phyloP scores from a whole-genome alignment of 192 early-diverging fungal species.

The Backusella parvicylindrica region DNA sequence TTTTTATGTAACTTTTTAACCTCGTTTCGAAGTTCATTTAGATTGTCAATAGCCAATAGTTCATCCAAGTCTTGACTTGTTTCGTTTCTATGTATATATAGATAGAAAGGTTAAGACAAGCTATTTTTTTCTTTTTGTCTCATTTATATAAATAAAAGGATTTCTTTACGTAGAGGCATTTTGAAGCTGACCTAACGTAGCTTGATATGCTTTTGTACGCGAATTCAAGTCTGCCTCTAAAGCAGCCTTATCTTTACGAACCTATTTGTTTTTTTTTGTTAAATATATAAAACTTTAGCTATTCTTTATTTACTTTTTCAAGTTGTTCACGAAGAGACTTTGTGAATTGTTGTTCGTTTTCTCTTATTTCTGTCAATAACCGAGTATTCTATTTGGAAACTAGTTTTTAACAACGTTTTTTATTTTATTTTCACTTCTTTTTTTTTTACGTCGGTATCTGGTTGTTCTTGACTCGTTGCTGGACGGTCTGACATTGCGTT shows the following conservation, averaged over 20 bases:
- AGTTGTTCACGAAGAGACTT: slow-evolving; percentile 23
- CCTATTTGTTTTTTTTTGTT: slow-evolving; percentile 9
- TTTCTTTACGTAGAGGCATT: background rate
- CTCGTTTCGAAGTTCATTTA: background rate
- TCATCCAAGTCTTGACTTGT: background rate
- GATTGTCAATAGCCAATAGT: background rate
- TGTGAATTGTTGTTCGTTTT: slow-evolving; percentile 21
- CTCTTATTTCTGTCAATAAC: slow-evolving; percentile 16
- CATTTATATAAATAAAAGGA: background rate
- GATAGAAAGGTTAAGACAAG: no score
- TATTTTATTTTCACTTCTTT: background rate
- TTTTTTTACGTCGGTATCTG: background rate
- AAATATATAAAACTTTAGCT: background rate
- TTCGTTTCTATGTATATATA: background rate
- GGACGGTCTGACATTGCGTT: background rate
- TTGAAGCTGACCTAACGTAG: slow-evolving; percentile 21
- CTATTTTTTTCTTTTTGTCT: no score
- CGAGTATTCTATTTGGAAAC: background rate
- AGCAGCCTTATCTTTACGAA: slow-evolving; percentile 30
- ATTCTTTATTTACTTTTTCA: slow-evolving; percentile 30
- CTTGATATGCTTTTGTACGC: slow-evolving; percentile 23
- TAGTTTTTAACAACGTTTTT: background rate
- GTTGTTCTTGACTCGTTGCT: background rate
- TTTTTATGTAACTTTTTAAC: slow-evolving; percentile 9
- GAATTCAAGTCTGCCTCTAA: slow-evolving; percentile 30